Conservation (phyloP, 352 stramenopile species). For the Elongisporangium undulatum region DNA sequence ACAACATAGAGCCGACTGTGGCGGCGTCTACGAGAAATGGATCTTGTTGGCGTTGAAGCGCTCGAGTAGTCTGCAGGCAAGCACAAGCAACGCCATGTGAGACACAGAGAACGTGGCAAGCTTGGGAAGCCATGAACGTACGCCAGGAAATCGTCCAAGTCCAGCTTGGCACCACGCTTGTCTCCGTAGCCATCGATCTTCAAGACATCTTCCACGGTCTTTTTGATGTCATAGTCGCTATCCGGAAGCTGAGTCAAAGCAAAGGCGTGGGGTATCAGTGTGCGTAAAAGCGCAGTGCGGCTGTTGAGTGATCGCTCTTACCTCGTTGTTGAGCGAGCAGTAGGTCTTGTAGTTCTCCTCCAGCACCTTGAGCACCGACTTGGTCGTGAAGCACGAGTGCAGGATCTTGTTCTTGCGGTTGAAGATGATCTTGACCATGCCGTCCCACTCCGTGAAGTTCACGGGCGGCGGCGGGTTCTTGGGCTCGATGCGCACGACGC, state of each 20-base stretch:
- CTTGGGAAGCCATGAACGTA: constrained; percentile 39
- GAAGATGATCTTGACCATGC: constrained; percentile 99
- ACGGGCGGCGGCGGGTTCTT: constrained; percentile 97
- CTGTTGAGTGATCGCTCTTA: constrained; percentile 9
- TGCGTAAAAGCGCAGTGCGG: neutral
- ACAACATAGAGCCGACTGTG: neutral
- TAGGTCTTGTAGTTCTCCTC: constrained; percentile 97
- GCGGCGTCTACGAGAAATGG: constrained; percentile 90
- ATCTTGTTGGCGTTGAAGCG: constrained; percentile 97
- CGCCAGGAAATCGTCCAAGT: constrained; percentile 97
- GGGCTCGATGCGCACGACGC: constrained; percentile 96
- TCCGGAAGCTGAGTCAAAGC: constrained; percentile 46
- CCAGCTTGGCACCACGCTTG: constrained; percentile 95
- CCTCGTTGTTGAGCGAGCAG: constrained; percentile 89
- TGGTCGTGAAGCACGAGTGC: constrained; percentile 95
- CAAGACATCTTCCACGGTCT: constrained; percentile 93
- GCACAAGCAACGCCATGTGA: constrained; percentile 1
- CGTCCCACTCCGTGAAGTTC: constrained; percentile 99
- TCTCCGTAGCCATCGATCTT: constrained; percentile 74
- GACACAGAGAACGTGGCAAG: neutral
- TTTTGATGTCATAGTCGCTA: constrained; percentile 87
- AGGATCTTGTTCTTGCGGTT: constrained; percentile 99
- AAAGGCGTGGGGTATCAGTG: constrained; percentile 2
- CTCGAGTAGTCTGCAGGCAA: constrained; percentile 74
- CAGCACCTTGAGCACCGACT: constrained; percentile 94